These are phyloP conservation scores for Tulasnella calospora DNA, from an alignment of 768 basidiomycete species.

Conservation along the genomic window DNA sequence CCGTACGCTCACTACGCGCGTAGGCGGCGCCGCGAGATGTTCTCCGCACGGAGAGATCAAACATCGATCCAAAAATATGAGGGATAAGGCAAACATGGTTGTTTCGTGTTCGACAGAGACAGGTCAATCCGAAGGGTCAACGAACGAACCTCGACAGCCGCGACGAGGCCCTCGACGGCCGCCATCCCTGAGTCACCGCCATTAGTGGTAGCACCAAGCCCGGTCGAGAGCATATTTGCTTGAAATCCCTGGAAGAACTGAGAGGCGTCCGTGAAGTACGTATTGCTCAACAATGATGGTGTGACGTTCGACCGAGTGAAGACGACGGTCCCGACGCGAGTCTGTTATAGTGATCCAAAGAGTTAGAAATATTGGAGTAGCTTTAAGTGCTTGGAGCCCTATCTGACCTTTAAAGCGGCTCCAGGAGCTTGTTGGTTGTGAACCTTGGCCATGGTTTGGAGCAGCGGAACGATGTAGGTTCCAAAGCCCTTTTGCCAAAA, in stretches of 20 bases:
- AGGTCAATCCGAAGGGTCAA: background rate
- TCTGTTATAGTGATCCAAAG: background rate
- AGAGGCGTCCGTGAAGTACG: background rate
- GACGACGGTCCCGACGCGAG: conserved; percentile 11
- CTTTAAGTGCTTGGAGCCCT: background rate
- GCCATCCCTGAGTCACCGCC: conserved; percentile 14
- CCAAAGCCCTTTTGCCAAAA: background rate
- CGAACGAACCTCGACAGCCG: conserved; percentile 17
- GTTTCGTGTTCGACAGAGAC: background rate
- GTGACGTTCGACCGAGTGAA: conserved; percentile 1
- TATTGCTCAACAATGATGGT: conserved; percentile 4
- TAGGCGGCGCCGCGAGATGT: background rate
- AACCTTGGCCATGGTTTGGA: background rate
- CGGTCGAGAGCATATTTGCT: background rate
- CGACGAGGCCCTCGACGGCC: conserved; percentile 21
- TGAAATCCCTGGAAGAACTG: background rate
- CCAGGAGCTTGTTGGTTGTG: background rate
- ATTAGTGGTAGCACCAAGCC: conserved; percentile 15
- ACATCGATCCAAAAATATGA: background rate
- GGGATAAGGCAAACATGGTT: too few species aligned
- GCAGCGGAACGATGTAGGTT: conserved; percentile 9
- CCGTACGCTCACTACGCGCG: background rate
- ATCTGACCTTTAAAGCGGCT: background rate
- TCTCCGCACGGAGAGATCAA: too few species aligned
- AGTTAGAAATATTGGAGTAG: background rate